These are phyloP conservation scores for Aotearoamyces nothofagi DNA, from an alignment of 2,329 filamentous ascomycete genomes.

Conservation along the genomic window DNA sequence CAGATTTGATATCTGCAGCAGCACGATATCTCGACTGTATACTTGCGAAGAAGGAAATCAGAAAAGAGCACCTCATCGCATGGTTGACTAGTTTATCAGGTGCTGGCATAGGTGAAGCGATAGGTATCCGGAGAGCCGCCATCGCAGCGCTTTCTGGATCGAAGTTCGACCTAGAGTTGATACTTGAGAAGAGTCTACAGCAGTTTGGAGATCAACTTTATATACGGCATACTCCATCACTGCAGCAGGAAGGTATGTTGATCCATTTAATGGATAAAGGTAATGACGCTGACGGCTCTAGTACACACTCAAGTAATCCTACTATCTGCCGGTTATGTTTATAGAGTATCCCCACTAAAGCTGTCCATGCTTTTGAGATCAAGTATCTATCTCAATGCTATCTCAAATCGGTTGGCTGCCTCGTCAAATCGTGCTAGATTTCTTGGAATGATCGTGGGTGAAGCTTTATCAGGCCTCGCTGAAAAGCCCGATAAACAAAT, in stretches of 20 bases:
- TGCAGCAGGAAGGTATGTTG: slow-evolving; percentile 69
- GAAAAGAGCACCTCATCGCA: slow-evolving; percentile 38
- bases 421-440: slow-evolving; percentile 64
- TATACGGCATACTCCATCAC: slow-evolving; percentile 68
- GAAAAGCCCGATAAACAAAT: slow-evolving; percentile 58
- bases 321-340: slow-evolving; percentile 61
- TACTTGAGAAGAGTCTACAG: slow-evolving; percentile 53
- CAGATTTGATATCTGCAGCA: slow-evolving; percentile 34
- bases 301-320: slow-evolving; percentile 69
- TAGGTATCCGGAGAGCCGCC: slow-evolving; percentile 53
- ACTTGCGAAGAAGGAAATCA: slow-evolving; percentile 27
- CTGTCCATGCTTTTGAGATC: slow-evolving; percentile 57
- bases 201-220: slow-evolving; percentile 79
- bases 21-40: slow-evolving; percentile 39
- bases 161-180: slow-evolving; percentile 32
- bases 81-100: slow-evolving; percentile 54
- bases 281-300: slow-evolving; percentile 23
- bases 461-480: slow-evolving; percentile 41
- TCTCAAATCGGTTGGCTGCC: slow-evolving; percentile 73
- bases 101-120: slow-evolving; percentile 45
- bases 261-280: slow-evolving; percentile 3
- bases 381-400: slow-evolving; percentile 55
- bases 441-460: slow-evolving; percentile 78
- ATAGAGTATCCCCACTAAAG: slow-evolving; percentile 48
- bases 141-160: slow-evolving; percentile 39